Evolutionary conservation across 352 stramenopile genomes (phyloP).

Genomic region (Pythium vanterpoolii): DNA sequence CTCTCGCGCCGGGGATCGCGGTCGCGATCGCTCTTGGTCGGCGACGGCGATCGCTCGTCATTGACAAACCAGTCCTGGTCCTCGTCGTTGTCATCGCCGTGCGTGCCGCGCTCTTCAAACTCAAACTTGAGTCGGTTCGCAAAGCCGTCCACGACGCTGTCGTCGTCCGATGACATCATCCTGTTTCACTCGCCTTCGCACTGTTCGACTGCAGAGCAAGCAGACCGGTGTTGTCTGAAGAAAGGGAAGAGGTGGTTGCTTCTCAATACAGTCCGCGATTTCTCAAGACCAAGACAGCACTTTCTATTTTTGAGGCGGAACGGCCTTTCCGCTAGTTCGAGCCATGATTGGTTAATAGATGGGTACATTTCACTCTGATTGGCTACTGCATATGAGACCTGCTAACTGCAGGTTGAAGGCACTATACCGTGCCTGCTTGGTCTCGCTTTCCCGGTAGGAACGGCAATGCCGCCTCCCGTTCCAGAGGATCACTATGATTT

Average conservation of each 20-base stretch:
- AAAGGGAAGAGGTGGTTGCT: too few relatives aligned
- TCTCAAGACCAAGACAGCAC: too few relatives aligned
- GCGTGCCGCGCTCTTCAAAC: slow-evolving; percentile 60
- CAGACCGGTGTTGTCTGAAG: too few relatives aligned
- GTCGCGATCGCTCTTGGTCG: slow-evolving; percentile 26
- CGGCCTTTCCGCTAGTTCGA: neutral
- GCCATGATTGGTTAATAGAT: slow-evolving; percentile 1
- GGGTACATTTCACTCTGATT: slow-evolving; percentile 1
- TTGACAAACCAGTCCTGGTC: slow-evolving; percentile 85
- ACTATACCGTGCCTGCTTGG: neutral
- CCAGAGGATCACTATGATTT: slow-evolving; percentile 56
- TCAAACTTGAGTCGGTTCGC: slow-evolving; percentile 64
- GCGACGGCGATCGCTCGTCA: slow-evolving; percentile 35
- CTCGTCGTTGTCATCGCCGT: slow-evolving; percentile 49
- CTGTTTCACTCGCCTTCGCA: neutral
- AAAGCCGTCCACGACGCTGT: slow-evolving; percentile 51
- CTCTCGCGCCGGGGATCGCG: neutral
- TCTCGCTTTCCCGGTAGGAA: neutral
- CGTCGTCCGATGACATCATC: slow-evolving; percentile 43
- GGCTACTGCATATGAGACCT: neutral
- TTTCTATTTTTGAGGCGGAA: slow-evolving; percentile 15
- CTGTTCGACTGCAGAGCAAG: too few relatives aligned
- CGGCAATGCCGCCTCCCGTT: neutral
- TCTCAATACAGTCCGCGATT: too few relatives aligned
- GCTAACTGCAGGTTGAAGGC: neutral